Evolutionary conservation across 805 yeast genomes (phyloP).

Genomic region (Kodamaea fukazawae): DNA sequence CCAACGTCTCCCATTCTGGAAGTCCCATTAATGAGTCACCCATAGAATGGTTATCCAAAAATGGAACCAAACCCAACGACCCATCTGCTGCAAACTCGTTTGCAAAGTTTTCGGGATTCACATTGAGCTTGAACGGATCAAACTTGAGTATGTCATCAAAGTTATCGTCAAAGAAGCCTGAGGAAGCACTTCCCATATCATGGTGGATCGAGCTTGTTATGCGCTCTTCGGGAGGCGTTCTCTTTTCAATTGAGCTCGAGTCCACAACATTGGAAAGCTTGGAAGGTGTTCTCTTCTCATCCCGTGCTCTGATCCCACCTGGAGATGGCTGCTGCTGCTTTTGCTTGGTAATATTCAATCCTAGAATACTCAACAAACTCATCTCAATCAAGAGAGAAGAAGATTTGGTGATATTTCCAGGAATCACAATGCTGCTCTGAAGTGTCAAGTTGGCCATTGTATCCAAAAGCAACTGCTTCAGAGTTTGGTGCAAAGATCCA

Average conservation of each 20-base stretch:
- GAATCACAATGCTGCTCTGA: constrained; percentile 52
- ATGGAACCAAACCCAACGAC: constrained; percentile 70
- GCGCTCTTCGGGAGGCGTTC: too few relatives aligned
- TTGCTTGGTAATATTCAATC: constrained; percentile 40
- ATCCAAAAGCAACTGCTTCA: constrained; percentile 53
- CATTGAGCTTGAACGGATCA: constrained; percentile 37
- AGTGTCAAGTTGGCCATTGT: constrained; percentile 49
- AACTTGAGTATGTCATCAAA: constrained; percentile 29
- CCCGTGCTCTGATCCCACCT: too few relatives aligned
- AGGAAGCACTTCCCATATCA: not conserved
- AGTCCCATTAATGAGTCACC: too few relatives aligned
- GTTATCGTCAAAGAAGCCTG: constrained; percentile 11
- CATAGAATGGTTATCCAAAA: constrained; percentile 40
- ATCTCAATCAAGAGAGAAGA: constrained; percentile 56
- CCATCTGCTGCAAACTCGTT: constrained; percentile 78
- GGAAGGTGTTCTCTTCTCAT: too few relatives aligned
- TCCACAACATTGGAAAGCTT: too few relatives aligned
- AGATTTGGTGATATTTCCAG: constrained; percentile 60
- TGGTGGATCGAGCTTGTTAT: too few relatives aligned
- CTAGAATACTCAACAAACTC: constrained; percentile 59
- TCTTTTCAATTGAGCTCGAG: too few relatives aligned
- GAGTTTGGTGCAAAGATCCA: constrained; percentile 74
- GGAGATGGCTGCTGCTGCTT: too few relatives aligned
- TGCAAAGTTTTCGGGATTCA: constrained; percentile 26
- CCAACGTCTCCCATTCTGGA: too few relatives aligned